Base-by-base conservation (phyloP, 176 grass and related monocot genomes). In the Coix lacrymajobi region DNA sequence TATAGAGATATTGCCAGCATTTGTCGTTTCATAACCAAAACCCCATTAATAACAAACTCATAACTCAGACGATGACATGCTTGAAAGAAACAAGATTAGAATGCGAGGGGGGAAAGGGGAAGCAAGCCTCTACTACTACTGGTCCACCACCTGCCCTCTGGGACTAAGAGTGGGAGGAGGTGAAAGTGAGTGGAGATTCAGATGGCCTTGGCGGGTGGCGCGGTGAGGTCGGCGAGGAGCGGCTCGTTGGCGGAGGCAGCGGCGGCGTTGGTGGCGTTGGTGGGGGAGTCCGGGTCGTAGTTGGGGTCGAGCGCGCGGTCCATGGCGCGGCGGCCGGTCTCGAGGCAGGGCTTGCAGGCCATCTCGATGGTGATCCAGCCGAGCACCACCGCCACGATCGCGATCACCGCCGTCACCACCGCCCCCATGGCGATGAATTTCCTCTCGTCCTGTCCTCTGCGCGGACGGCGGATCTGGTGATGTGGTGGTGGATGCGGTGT, bases 321-420 rank as follows among this genome's bases (percentile, higher is more conserved):
- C 84, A 97, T 92, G 84, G 92, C 95, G 17, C 82, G 78, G 81
- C 90, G 95, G 84, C 95, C 92, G 29, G 87, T 62, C 51, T 97
- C 90, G 74, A 97, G 88, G 75, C 92, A 97, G 22, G 95, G 92
- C 83, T 97, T 97, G 90, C 95, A 97, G 39, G 95, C 88, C 82
- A 97, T 92, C 90, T 97, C 95, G 88, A 97, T 87, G 69, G 95
- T 87, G 78, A 94, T 76, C 92, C 95, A 97, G 26, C 89, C 92
- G n/a, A 98, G 84, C 72, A 93, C 80, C 71, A 93, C 92, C 68
- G 91, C 92, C 73, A 68, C 91, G 76, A 95, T 95, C 25, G 92
- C 96, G 54, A 95, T 82, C 80, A 95, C 84, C 28, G 92, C 92
- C 31, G 82, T 91, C 80, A 90, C 88, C 33, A 95, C 86, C 40